A percentile compares a stretch with the other conserved stretches of the same genome.
Evolutionary conservation across 371 early-diverging fungal species (phyloP).

Genomic region (Mucor velutinosus): DNA sequence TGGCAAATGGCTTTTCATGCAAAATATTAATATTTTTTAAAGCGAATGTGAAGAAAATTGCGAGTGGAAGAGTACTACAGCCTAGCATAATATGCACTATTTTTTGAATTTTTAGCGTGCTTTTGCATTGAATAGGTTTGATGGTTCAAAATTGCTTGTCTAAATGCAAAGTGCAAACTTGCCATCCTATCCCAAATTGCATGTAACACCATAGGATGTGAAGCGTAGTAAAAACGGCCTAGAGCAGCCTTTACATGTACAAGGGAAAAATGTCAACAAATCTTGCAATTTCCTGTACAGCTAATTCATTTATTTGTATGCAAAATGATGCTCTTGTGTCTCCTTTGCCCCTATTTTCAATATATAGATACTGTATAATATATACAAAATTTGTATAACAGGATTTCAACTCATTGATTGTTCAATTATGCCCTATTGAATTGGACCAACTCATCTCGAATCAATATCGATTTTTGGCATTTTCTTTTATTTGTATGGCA

Average conservation of each 20-base stretch:
- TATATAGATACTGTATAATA: not conserved
- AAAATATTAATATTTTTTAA: too few relatives aligned
- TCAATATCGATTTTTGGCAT: not conserved
- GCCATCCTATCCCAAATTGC: too few relatives aligned
- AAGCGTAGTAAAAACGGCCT: not conserved
- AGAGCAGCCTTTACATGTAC: not conserved
- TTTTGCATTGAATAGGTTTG: too few relatives aligned
- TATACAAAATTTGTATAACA: not conserved
- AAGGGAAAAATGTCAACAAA: constrained; percentile 3
- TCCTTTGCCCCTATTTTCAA: not conserved
- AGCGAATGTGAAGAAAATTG: too few relatives aligned
- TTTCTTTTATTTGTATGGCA: not conserved
- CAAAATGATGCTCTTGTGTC: not conserved
- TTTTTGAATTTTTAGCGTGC: too few relatives aligned
- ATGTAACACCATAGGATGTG: too few relatives aligned
- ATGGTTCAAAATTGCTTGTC: too few relatives aligned
- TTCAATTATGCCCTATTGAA: not conserved
- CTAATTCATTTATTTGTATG: not conserved
- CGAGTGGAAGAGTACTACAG: too few relatives aligned
- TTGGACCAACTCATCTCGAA: not conserved
- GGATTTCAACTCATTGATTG: not conserved
- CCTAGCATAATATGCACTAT: too few relatives aligned
- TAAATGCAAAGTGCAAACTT: too few relatives aligned
- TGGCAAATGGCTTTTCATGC: too few relatives aligned
- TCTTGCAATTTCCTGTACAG: not conserved